Evolutionary conservation across 805 yeast species (phyloP), one percentile per base, ranked within the genome.

Genomic region (Pachysolen tannophilus): DNA sequence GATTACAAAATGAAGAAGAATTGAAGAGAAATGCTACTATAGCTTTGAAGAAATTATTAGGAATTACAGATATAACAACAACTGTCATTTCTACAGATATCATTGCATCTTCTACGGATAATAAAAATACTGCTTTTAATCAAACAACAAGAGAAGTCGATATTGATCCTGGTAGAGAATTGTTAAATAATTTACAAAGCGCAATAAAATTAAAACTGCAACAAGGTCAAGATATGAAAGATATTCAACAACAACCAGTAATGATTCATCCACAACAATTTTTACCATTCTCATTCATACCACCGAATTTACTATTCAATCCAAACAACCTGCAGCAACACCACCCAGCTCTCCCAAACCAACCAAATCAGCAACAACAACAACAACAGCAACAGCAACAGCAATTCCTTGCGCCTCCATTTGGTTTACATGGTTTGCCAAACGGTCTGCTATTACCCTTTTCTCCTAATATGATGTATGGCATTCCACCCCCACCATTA

Each of bases 81-180:
- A n/a, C n/a, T n/a, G n/a, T n/a, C n/a, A n/a, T n/a, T n/a, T n/a
- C n/a, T n/a, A n/a, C n/a, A n/a, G n/a, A n/a, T n/a, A n/a, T n/a
- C n/a, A n/a, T n/a, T n/a, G n/a, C n/a, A n/a, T 23, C 26, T 5
- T 14, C 26, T 23, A 11, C 26, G 27, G 50, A 53, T 20, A 49
- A 48, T 24, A 33, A 38, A 20, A 47, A 42, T 13, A 37, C 40
- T 5, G n/a, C n/a, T n/a, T n/a, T n/a, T n/a, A n/a, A n/a, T n/a
- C n/a, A n/a, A n/a, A n/a, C n/a, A n/a, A n/a, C 47, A 40, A 43
- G 46, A 35, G 34, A 53, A 37, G 38, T 9, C 5, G 27, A 32
- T 14, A 52, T 55, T 20, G 90, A 82, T 55, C 86, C 87, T 1
- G 92, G 92, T 23, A 77, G 90, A 64, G 90, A 80, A 35, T 55